Conservation (phyloP, 495 filamentous ascomycete genomes). For the Aspergillus conjunctus region DNA sequence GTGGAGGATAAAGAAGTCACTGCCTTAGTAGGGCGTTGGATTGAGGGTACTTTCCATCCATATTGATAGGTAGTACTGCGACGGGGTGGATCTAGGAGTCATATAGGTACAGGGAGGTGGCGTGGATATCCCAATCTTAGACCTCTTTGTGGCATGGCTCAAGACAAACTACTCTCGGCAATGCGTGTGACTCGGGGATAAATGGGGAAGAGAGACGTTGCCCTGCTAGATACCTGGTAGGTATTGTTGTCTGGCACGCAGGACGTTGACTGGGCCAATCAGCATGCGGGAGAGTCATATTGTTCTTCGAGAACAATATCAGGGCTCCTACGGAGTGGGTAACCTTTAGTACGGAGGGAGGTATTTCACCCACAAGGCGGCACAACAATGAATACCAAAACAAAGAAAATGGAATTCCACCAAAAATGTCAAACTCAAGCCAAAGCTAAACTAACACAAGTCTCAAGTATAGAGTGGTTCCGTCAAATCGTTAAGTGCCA, state of each 20-base stretch:
- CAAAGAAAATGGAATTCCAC: conserved; percentile 13
- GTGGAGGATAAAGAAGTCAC: conserved; percentile 3
- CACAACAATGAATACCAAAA: conserved; percentile 1
- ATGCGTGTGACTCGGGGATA: not conserved
- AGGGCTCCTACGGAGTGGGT: no score
- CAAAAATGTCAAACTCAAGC: conserved; percentile 12
- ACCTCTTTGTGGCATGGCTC: no score
- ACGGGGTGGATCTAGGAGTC: no score
- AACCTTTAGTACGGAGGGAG: no score
- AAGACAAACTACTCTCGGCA: no score
- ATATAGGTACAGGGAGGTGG: no score
- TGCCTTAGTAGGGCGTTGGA: conserved; percentile 21
- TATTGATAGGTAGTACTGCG: no score
- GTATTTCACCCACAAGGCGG: no score
- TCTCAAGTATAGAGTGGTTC: conserved; percentile 78
- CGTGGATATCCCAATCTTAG: no score
- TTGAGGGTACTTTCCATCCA: no score
- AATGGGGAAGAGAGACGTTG: no score
- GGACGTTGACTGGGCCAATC: conserved; percentile 3
- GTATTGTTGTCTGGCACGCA: not conserved
- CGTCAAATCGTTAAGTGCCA: conserved; percentile 78
- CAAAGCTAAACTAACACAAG: not conserved
- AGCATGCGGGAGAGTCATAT: conserved; percentile 19
- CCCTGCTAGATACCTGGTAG: no score
- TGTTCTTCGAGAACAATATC: conserved; percentile 30